phyloP scores from a whole-genome alignment of 2,329 filamentous ascomycete genomes.

The Ascocoryne sarcoides region DNA sequence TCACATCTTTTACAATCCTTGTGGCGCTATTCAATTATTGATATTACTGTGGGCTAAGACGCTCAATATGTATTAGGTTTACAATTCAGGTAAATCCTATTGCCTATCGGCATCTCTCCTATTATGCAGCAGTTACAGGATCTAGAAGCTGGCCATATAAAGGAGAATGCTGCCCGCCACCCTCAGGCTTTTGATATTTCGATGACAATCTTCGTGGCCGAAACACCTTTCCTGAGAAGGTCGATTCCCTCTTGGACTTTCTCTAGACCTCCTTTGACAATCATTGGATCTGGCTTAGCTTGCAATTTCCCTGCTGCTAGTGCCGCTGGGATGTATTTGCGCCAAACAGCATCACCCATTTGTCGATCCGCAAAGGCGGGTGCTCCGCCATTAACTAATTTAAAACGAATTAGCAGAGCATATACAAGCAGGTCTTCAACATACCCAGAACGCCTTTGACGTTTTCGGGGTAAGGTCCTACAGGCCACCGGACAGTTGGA shows the following conservation, averaged over 20 bases:
- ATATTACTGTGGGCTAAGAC: no score
- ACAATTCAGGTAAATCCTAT: no score
- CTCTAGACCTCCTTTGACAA: constrained; percentile 35
- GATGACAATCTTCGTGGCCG: constrained; percentile 33
- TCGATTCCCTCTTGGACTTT: constrained; percentile 35
- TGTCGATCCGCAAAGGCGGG: constrained; percentile 25
- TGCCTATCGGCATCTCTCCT: no score
- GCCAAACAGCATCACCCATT: constrained; percentile 29
- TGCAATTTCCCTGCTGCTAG: constrained; percentile 30
- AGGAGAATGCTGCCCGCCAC: no score
- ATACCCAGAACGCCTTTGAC: constrained; percentile 24
- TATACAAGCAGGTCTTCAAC: neutral
- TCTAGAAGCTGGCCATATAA: no score
- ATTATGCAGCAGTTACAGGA: no score
- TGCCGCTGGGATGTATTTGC: constrained; percentile 33
- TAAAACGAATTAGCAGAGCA: constrained; percentile 1
- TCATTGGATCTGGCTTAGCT: constrained; percentile 31
- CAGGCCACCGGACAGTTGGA: constrained; percentile 9
- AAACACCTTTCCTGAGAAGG: constrained; percentile 31
- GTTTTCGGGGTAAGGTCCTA: constrained; percentile 13
- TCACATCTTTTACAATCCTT: no score
- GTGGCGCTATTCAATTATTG: no score
- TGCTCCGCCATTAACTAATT: constrained; percentile 20
- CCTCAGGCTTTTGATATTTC: neutral
- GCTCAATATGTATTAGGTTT: no score